Percentiles rank a stretch among this genome's conserved stretches.
Evolutionary conservation across 1,139 yeast genomes (phyloP).

Genomic region (Saccharomycopsis hybrid): DNA sequence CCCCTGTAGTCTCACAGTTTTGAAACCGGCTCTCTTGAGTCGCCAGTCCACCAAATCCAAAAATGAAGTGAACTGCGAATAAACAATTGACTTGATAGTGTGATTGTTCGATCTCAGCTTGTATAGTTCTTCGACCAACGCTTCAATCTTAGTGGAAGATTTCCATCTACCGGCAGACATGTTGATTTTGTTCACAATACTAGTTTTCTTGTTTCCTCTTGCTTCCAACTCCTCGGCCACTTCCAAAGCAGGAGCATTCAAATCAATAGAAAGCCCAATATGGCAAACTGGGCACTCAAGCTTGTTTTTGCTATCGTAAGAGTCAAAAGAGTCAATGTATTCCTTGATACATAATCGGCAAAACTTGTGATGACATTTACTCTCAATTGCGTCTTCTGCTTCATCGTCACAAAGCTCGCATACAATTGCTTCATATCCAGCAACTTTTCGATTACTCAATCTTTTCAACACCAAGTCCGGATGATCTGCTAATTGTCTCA

Average conservation of each 20-base stretch:
- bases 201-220: slow-evolving; percentile 48
- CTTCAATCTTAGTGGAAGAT: slow-evolving; percentile 94
- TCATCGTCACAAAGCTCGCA: slow-evolving; percentile 96
- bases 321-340: slow-evolving; percentile 77
- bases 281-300: slow-evolving; percentile 95
- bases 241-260: slow-evolving; percentile 81
- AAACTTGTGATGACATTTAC: slow-evolving; percentile 87
- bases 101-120: slow-evolving; percentile 77
- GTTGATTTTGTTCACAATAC: slow-evolving; percentile 83
- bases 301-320: slow-evolving; percentile 42
- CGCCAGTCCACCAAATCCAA: slow-evolving; percentile 94
- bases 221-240: slow-evolving; percentile 52
- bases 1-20: slow-evolving; percentile 89
- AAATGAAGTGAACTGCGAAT: slow-evolving; percentile 96
- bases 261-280: slow-evolving; percentile 81
- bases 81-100: slow-evolving; percentile 91
- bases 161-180: slow-evolving; percentile 81
- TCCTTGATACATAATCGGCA: slow-evolving; percentile 90
- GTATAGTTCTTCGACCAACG: slow-evolving; percentile 87
- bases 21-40: slow-evolving; percentile 85
- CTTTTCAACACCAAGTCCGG: slow-evolving; percentile 89
- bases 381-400: slow-evolving; percentile 94
- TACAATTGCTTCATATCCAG: slow-evolving; percentile 40
- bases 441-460: slow-evolving; percentile 34
- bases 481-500: slow-evolving; percentile 97